Percentiles rank a stretch among this genome's conserved stretches.
Conservation (phyloP, 148 eudicot genomes). For the Fagopyrum esculentum region DNA sequence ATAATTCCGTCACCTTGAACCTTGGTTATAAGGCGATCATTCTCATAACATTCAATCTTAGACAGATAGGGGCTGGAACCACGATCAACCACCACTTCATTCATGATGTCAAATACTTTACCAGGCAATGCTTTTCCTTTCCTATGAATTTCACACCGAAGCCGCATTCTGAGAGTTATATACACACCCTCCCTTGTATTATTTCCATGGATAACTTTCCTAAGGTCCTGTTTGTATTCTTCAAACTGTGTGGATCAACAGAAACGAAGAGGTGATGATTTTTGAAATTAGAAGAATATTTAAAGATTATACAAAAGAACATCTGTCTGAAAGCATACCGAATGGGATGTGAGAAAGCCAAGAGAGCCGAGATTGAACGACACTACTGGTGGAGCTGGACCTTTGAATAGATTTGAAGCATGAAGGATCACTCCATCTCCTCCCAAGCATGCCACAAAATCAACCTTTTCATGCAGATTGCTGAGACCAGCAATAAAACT, state of each 20-base stretch:
- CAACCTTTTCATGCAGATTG: conserved; percentile 96
- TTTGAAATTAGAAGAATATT: not conserved
- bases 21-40: conserved; percentile 93
- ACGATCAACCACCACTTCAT: conserved; percentile 98
- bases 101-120: conserved; percentile 86
- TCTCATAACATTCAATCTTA: conserved; percentile 93
- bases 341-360: conserved; percentile 96
- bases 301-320: conserved; percentile 10
- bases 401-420: conserved; percentile 87
- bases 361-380: conserved; percentile 98
- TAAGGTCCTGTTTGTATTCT: conserved; percentile 63
- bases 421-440: conserved; percentile 98
- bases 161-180: conserved; percentile 95
- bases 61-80: conserved; percentile 98
- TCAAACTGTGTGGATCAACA: conserved; percentile 62
- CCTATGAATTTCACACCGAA: conserved; percentile 81
- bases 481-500: conserved; percentile 24
- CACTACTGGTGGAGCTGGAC: conserved; percentile 93
- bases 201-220: conserved; percentile 84
- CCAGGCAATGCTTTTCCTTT: conserved; percentile 88
- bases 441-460: conserved; percentile 90
- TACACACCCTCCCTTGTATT: conserved; percentile 89
- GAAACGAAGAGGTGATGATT: not conserved
- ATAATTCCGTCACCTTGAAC: conserved; percentile 99
- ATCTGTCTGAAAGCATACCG: conserved; percentile 32